Evolutionary conservation across 352 stramenopile species (phyloP).

Genomic region (Aphanomyces astaci): DNA sequence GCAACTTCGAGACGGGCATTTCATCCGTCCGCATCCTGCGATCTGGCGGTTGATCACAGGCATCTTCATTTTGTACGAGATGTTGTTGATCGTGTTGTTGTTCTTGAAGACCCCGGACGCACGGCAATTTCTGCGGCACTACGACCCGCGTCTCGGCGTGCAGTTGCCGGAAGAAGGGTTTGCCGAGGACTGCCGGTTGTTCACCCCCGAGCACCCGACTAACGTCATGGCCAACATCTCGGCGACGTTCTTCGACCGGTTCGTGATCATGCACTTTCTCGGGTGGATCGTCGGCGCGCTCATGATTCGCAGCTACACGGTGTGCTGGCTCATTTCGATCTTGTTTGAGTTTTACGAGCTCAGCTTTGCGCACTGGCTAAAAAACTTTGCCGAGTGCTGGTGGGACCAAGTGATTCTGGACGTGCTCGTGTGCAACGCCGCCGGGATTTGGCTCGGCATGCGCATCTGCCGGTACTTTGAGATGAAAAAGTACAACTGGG

Average conservation of each 20-base stretch:
- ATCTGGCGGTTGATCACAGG: slow-evolving; percentile 87
- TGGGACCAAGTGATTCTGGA: slow-evolving; percentile 93
- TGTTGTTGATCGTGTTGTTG: slow-evolving; percentile 81
- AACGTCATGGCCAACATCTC: slow-evolving; percentile 70
- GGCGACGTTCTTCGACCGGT: slow-evolving; percentile 78
- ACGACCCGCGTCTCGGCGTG: slow-evolving; percentile 67
- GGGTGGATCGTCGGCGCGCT: slow-evolving; percentile 82
- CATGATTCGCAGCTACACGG: slow-evolving; percentile 79
- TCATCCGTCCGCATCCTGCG: slow-evolving; percentile 83
- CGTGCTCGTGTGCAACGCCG: slow-evolving; percentile 89
- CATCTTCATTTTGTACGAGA: slow-evolving; percentile 89
- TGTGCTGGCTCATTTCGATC: slow-evolving; percentile 75
- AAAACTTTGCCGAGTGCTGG: slow-evolving; percentile 95
- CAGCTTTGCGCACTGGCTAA: slow-evolving; percentile 85
- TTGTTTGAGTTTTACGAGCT: slow-evolving; percentile 84
- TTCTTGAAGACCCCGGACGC: slow-evolving; percentile 76
- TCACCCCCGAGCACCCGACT: slow-evolving; percentile 77
- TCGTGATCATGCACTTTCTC: slow-evolving; percentile 87
- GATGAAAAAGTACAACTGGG: slow-evolving; percentile 86
- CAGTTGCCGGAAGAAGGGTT: slow-evolving; percentile 77
- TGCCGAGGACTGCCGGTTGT: slow-evolving; percentile 74
- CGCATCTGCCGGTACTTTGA: slow-evolving; percentile 80
- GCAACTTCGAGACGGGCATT: slow-evolving; percentile 80
- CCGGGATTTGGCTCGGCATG: slow-evolving; percentile 86
- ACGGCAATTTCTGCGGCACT: slow-evolving; percentile 74